Evolutionary conservation across 108 stramenopile species (phyloP).

Genomic region (Pseudonitzschia multiseries): DNA sequence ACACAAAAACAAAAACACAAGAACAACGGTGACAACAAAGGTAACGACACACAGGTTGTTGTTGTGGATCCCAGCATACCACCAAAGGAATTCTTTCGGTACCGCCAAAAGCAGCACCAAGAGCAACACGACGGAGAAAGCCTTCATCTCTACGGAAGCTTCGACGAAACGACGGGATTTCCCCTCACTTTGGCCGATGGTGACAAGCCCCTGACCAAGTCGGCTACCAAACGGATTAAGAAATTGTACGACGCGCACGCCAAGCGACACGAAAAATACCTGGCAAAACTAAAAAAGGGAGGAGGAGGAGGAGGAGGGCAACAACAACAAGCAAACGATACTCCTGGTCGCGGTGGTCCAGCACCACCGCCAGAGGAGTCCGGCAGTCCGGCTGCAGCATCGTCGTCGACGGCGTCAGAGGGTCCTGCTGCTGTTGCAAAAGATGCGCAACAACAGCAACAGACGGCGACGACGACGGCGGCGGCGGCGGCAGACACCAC

Average conservation of each 20-base stretch:
- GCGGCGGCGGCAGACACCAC: neutral
- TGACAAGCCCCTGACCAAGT: slow-evolving; percentile 53
- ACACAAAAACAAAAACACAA: no score
- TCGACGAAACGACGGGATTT: slow-evolving; percentile 34
- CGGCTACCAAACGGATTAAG: slow-evolving; percentile 50
- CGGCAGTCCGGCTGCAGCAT: neutral
- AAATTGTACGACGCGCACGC: slow-evolving; percentile 55
- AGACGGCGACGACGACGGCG: neutral
- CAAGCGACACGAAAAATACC: slow-evolving; percentile 49
- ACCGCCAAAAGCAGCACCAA: slow-evolving; percentile 14
- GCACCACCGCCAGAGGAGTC: neutral
- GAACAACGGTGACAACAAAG: slow-evolving; percentile 18
- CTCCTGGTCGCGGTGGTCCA: neutral
- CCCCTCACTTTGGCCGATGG: slow-evolving; percentile 48
- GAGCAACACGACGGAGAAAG: neutral
- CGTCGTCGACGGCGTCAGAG: no score
- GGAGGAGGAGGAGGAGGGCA: no score
- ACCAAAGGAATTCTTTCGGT: slow-evolving; percentile 51
- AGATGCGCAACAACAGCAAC: slow-evolving; percentile 7
- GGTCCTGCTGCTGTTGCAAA: neutral
- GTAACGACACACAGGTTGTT: no score
- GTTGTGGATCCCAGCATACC: slow-evolving; percentile 42
- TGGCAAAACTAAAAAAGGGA: no score
- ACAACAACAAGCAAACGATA: neutral
- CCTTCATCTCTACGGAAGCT: slow-evolving; percentile 27